phyloP scores from a whole-genome alignment of 1,284 basidiomycete genomes.

The Kwoniella shivajii region DNA sequence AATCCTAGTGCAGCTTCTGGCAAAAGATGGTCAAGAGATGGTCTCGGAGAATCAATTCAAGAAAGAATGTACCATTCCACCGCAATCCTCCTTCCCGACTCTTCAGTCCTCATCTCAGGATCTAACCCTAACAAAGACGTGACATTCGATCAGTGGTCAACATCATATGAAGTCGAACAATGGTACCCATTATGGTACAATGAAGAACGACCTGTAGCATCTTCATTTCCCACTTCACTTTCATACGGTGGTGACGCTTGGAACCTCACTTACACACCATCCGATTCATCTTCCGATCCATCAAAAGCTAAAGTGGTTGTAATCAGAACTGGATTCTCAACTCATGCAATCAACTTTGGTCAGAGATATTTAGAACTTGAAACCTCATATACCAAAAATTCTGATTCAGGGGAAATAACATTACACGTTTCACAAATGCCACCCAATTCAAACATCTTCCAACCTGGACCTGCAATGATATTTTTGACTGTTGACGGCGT shows the following conservation, averaged over 20 bases:
- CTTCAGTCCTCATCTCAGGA: conserved; percentile 81
- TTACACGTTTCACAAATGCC: conserved; percentile 78
- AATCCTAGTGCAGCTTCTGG: conserved; percentile 67
- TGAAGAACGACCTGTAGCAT: conserved; percentile 65
- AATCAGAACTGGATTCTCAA: conserved; percentile 87
- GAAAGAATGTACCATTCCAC: conserved; percentile 85
- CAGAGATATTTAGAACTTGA: conserved; percentile 66
- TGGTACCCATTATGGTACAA: conserved; percentile 60
- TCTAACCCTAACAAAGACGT: conserved; percentile 76
- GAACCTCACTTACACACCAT: conserved; percentile 64
- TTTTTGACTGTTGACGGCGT: conserved; percentile 80
- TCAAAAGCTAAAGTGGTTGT: conserved; percentile 70
- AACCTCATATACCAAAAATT: conserved; percentile 76
- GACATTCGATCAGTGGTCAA: conserved; percentile 42
- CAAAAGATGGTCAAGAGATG: conserved; percentile 66
- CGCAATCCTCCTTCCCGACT: conserved; percentile 83
- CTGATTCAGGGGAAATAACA: conserved; percentile 68
- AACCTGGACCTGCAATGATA: conserved; percentile 79
- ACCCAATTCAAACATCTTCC: conserved; percentile 80
- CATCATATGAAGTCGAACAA: conserved; percentile 51
- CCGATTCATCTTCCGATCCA: conserved; percentile 61
- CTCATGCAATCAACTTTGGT: conserved; percentile 76
- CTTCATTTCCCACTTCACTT: conserved; percentile 36
- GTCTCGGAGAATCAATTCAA: conserved; percentile 68
- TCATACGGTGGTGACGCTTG: conserved; percentile 79